Conservation (phyloP, 768 basidiomycete genomes). For the Russula brevipes region DNA sequence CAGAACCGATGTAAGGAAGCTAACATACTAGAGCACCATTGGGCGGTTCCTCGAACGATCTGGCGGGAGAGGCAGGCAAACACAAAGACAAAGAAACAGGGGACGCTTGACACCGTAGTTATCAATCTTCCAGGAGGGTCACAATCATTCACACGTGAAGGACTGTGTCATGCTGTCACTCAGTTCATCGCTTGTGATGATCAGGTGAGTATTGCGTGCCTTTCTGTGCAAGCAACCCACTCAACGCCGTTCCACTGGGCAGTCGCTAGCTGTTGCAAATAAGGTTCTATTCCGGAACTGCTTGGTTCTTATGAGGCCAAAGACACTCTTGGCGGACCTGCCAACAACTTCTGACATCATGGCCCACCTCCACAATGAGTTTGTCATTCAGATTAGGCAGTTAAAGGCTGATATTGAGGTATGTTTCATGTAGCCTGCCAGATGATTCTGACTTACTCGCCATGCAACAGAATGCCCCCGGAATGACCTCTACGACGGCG, state of each 20-base stretch:
- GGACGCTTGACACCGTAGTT: too few species aligned
- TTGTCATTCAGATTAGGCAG: neutral
- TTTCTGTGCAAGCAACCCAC: neutral
- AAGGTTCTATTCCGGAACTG: neutral
- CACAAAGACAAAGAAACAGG: too few species aligned
- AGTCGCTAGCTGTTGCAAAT: neutral
- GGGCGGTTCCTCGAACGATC: too few species aligned
- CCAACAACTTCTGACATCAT: neutral
- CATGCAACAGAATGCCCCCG: neutral
- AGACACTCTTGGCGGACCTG: neutral
- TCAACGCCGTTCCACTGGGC: neutral
- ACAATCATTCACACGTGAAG: too few species aligned
- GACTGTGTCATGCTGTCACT: neutral
- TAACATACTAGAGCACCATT: too few species aligned
- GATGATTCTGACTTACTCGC: neutral
- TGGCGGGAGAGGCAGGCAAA: too few species aligned
- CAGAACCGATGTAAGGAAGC: too few species aligned
- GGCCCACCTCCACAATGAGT: slow-evolving; percentile 3
- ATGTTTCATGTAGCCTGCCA: too few species aligned
- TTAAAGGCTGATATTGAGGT: neutral
- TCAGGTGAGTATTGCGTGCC: neutral
- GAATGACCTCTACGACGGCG: neutral
- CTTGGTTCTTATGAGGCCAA: slow-evolving; percentile 1
- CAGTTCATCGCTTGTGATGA: neutral
- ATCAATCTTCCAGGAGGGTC: too few species aligned